These are phyloP conservation scores for Pseudonitzschia pungens DNA, from an alignment of 108 stramenopile genomes.

Conservation along the genomic window DNA sequence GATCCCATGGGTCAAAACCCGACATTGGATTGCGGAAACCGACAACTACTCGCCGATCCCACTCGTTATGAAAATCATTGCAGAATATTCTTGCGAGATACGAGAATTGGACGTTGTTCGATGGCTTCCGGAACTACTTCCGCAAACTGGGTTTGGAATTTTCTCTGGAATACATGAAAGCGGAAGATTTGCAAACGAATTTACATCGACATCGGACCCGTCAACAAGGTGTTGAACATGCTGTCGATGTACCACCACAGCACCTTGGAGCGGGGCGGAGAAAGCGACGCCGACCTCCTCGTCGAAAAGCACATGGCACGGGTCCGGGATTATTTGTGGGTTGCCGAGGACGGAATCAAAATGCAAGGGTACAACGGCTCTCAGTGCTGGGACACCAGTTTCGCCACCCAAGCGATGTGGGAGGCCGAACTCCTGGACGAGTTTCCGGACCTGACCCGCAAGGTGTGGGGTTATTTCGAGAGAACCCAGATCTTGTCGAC, in stretches of 20 bases:
- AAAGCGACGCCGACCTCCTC: not conserved
- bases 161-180: constrained; percentile 83
- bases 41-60: constrained; percentile 96
- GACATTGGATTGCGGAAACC: constrained; percentile 84
- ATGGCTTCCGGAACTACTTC: constrained; percentile 59
- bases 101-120: constrained; percentile 75
- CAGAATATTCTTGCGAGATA: constrained; percentile 85
- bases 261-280: constrained; percentile 46
- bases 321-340: constrained; percentile 95
- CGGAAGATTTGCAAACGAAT: constrained; percentile 98
- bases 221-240: constrained; percentile 98
- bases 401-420: constrained; percentile 89
- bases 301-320: constrained; percentile 88
- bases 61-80: constrained; percentile 77
- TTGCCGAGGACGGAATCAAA: constrained; percentile 99
- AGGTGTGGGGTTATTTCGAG: constrained; percentile 84
- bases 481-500: constrained; percentile 86
- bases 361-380: constrained; percentile 99
- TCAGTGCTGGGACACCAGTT: constrained; percentile 99
- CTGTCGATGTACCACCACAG: constrained; percentile 65
- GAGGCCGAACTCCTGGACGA: constrained; percentile 80
- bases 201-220: constrained; percentile 95
- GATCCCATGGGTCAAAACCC: constrained; percentile 84
- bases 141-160: constrained; percentile 77
- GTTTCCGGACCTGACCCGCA: constrained; percentile 68